Base-by-base conservation (phyloP, 306 rosid genomes). In the Gynostemma pentaphyllum region DNA sequence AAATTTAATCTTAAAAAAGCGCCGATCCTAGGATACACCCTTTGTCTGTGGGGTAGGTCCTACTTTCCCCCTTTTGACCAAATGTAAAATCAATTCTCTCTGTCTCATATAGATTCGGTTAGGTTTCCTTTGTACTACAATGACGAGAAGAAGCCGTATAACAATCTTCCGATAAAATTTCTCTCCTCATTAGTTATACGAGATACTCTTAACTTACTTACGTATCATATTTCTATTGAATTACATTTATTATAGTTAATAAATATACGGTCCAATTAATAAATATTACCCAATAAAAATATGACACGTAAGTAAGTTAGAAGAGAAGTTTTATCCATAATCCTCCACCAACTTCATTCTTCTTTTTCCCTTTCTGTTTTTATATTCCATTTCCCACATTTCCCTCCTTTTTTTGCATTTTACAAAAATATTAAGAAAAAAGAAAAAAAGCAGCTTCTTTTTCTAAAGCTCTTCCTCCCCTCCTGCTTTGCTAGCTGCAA, bases 11-110 rank as follows among this genome's bases (percentile, higher is more conserved):
- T 49, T 22, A 34, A 66, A 66, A 49, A 34, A 66, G 69, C 92
- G 82, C 86, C 89, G 83, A 80, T 82, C 81, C 76, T 73, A 65
- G 41, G 80, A 83, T 76, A 75, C 64, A 74, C 69, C 80, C 53
- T 68, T 62, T 84, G 78, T 75, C 76, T 64, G 74, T 79, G 46
- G 66, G 65, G 77, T 80, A 78, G 92, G 79, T 46, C 81, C 94
- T 69, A 68, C 2, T 5, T n/a, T n/a, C n/a, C n/a, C n/a, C 28
- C 79, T 74, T 68, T 85, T 87, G 94, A 90, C 95, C 85, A 78
- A 79, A 78, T 80, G 80, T 79, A 82, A 78, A 72, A 73, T 84
- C 80, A 54, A 39, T 44, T 13, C 48, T 37, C 4, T 75, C 72
- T 50, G 59, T 52, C 70, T 9, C 64, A 24, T 40, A 36, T 53